Conservation (phyloP, 176 grass and related monocot genomes). For the Musa beccarii region DNA sequence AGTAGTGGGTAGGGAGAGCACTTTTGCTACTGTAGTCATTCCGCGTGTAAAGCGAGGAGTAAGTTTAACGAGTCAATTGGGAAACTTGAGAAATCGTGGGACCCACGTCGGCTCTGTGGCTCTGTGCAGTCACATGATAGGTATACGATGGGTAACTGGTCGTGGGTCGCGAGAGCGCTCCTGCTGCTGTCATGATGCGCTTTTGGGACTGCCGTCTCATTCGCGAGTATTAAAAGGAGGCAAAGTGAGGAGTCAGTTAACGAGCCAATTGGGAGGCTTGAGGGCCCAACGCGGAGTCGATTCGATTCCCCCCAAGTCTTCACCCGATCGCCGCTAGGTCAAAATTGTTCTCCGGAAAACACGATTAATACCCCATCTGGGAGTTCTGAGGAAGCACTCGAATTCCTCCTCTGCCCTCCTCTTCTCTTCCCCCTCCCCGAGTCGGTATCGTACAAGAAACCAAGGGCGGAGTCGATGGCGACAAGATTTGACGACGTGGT, state of each 20-base stretch:
- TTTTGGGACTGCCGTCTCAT: too few species aligned
- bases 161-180: too few species aligned
- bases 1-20: too few species aligned
- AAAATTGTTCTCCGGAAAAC: background rate
- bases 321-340: background rate
- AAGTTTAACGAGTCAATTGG: too few species aligned
- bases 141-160: fast-evolving
- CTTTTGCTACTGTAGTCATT: too few species aligned
- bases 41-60: too few species aligned
- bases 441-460: background rate
- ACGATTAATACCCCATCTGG: background rate
- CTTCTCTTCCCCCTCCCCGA: background rate
- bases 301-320: background rate
- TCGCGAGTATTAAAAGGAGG: too few species aligned
- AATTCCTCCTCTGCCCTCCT: background rate
- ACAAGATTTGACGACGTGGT: constrained; percentile 38
- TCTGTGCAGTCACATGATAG: too few species aligned
- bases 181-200: too few species aligned
- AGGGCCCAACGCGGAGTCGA: background rate
- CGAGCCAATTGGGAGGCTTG: background rate
- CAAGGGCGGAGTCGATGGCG: background rate
- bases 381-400: too few species aligned
- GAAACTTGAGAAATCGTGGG: too few species aligned
- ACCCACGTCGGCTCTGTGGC: too few species aligned
- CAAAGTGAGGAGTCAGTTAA: background rate